These are phyloP conservation scores for Heliamphora pulchella DNA, from an alignment of 179 eudicot genomes.

Conservation along the genomic window DNA sequence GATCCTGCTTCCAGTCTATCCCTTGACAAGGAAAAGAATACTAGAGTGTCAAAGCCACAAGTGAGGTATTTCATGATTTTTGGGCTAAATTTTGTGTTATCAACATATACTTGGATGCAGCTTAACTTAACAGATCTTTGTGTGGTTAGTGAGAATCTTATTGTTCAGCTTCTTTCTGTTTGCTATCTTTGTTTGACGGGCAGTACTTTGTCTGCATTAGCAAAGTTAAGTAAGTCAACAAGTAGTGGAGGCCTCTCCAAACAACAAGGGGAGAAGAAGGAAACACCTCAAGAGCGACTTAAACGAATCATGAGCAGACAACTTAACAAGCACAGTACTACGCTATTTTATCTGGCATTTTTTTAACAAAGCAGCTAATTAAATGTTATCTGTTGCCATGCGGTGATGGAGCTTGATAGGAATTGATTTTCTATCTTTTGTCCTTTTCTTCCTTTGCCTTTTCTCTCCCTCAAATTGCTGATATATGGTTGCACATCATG, in stretches of 20 bases:
- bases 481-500: neutral
- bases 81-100: neutral
- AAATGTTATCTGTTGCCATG: neutral
- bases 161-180: slow-evolving; percentile 6
- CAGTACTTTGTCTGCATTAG: slow-evolving; percentile 73
- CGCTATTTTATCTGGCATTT: slow-evolving; percentile 19
- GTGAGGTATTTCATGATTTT: slow-evolving; percentile 37
- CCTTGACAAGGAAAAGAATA: slow-evolving; percentile 67
- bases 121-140: no score
- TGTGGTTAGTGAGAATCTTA: neutral
- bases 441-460: neutral
- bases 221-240: slow-evolving; percentile 67
- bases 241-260: slow-evolving; percentile 42
- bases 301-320: slow-evolving; percentile 93
- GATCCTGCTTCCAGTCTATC: slow-evolving; percentile 98
- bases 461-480: neutral
- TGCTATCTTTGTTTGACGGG: slow-evolving; percentile 16
- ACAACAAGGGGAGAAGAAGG: slow-evolving; percentile 78
- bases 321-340: slow-evolving; percentile 77
- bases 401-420: neutral
- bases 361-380: slow-evolving; percentile 19
- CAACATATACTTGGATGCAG: neutral
- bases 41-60: slow-evolving; percentile 51
- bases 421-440: neutral
- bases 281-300: slow-evolving; percentile 97